Base-by-base conservation (phyloP, 345 rosid species). In the Camelina laxa region DNA sequence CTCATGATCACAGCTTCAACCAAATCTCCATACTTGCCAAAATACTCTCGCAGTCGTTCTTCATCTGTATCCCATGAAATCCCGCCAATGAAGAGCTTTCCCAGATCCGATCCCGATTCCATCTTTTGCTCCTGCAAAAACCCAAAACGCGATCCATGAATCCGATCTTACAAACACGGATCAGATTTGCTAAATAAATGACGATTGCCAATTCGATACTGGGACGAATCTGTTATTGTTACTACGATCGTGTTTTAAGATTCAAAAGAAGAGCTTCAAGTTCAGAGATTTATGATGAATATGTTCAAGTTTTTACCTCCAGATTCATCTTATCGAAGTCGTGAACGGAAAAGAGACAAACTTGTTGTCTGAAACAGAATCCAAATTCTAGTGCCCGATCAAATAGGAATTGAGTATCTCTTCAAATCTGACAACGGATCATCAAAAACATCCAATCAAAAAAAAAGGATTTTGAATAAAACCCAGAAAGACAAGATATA, bases 41-140 rank as follows among this genome's bases (percentile, higher is more conserved):
- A 94, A 73, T 94, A 94, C 60, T 90, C 95, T 80, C 88, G 83
- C 3, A 94, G 88, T 11, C 96, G 87, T 72, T 90, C 97, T 76
- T 94, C 98, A 61, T 90, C 92, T 17, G 97, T 91, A 82, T 94
- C 98, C 98, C 98, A 94, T 7, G 98, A 94, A 75, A 94, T 91
- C 81, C 98, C 98, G 75, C 98, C 98, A 77, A 94, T 85, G 88
- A 94, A 94, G 80, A 94, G 97, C 87, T 94, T 94, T 39, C 98
- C 97, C 79, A 86, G 96, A 91, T 91, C 97, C 75, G 97, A 67
- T 60, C 10, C 68, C 11, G 74, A 90, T 82, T 90, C 97, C 97
- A 94, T 94, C 91, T 80, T 86, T 70, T 72, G 87, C 87, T 74
- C 83, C 82, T 79, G 39, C 69, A 61, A 78, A 76, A 84, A 60